Conservation (phyloP, 148 eudicot species). For the Arctostaphylos glauca region DNA sequence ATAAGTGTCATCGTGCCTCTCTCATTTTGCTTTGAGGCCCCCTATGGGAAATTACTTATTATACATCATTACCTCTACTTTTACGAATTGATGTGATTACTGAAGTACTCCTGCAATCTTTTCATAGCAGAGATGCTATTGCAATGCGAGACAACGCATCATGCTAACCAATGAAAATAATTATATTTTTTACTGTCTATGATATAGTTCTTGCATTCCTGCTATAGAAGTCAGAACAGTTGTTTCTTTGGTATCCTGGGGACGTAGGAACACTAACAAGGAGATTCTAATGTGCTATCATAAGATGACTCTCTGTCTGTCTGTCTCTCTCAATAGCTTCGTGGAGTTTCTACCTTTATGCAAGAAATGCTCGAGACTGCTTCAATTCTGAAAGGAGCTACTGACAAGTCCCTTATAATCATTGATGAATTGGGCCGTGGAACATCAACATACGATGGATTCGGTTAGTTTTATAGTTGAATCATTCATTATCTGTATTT, state of each 20-base stretch:
- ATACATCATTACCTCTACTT: background rate
- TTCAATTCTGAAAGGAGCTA: constrained; percentile 94
- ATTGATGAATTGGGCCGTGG: constrained; percentile 99
- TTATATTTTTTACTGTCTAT: background rate
- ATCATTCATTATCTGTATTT: constrained; percentile 8
- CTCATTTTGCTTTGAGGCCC: constrained; percentile 3
- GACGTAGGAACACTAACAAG: background rate
- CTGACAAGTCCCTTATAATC: constrained; percentile 80
- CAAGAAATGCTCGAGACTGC: constrained; percentile 99
- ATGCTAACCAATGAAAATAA: background rate
- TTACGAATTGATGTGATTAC: background rate
- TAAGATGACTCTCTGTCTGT: background rate
- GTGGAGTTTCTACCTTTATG: constrained; percentile 99
- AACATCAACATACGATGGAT: constrained; percentile 99
- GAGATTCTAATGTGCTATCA: background rate
- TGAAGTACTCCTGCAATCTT: background rate
- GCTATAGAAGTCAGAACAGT: background rate
- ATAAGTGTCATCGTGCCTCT: background rate
- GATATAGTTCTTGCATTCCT: background rate
- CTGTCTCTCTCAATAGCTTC: constrained; percentile 45
- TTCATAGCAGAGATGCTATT: background rate
- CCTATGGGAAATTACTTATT: background rate
- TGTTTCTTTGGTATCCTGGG: background rate
- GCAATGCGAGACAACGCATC: too few species aligned
- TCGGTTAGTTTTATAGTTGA: constrained; percentile 59